These are phyloP conservation scores for Lipomyces oligophaga DNA, from an alignment of 805 yeast species.

Conservation along the genomic window DNA sequence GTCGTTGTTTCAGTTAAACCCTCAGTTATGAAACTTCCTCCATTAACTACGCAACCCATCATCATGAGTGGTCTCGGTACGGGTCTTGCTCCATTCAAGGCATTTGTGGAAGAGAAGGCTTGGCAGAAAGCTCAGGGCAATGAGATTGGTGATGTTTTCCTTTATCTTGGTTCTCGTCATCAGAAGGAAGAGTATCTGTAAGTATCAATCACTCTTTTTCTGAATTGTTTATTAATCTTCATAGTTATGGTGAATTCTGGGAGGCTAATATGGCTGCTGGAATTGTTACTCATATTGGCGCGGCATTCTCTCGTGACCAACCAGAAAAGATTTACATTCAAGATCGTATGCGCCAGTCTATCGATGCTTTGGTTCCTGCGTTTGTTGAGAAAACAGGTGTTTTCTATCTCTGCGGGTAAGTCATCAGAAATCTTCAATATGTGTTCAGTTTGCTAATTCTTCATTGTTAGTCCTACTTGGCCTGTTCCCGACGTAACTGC, in stretches of 20 bases:
- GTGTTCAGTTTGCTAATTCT: background rate
- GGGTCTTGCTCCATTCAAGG: slow-evolving; percentile 97
- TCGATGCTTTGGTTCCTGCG: slow-evolving; percentile 71
- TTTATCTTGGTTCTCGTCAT: slow-evolving; percentile 92
- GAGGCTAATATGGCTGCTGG: slow-evolving; percentile 94
- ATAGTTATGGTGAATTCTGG: slow-evolving; percentile 85
- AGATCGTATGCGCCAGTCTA: slow-evolving; percentile 78
- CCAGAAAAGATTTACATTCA: slow-evolving; percentile 91
- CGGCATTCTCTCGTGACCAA: slow-evolving; percentile 97
- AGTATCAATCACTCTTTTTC: background rate
- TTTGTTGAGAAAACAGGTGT: slow-evolving; percentile 76
- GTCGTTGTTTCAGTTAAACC: slow-evolving; percentile 93
- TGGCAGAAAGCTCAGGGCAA: slow-evolving; percentile 88
- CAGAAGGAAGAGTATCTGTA: slow-evolving; percentile 83
- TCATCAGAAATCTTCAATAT: background rate
- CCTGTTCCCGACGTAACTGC: slow-evolving; percentile 96
- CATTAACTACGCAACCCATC: slow-evolving; percentile 79
- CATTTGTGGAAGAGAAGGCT: slow-evolving; percentile 89
- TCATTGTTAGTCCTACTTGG: slow-evolving; percentile 75
- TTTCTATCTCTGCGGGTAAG: slow-evolving; percentile 77
- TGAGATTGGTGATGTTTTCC: slow-evolving; percentile 82
- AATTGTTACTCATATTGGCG: slow-evolving; percentile 88
- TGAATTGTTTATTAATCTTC: background rate
- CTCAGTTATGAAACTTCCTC: slow-evolving; percentile 94
- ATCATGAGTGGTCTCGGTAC: slow-evolving; percentile 98